These are phyloP conservation scores for Volutella citrinella DNA, from an alignment of 2,329 filamentous ascomycete genomes.

Conservation along the genomic window DNA sequence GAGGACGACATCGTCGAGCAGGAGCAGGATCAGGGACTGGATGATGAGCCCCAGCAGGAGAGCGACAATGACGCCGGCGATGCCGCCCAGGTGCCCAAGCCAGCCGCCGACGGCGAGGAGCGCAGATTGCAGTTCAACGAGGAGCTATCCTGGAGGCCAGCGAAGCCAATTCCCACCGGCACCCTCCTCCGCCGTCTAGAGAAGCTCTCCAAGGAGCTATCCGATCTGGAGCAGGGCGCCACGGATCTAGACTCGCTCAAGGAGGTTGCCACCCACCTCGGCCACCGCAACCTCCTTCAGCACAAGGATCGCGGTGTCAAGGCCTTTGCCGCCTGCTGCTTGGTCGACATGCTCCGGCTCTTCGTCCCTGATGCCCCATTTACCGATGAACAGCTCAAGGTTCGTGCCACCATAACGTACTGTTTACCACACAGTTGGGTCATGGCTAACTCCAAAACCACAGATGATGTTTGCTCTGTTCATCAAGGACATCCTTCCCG, in stretches of 20 bases:
- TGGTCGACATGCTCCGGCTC: constrained; percentile 89
- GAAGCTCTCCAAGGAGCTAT: constrained; percentile 76
- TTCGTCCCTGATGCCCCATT: constrained; percentile 96
- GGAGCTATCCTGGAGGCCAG: constrained; percentile 85
- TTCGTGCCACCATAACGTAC: constrained; percentile 37
- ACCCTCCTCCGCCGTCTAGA: constrained; percentile 81
- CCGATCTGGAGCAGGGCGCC: constrained; percentile 82
- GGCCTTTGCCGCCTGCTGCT: constrained; percentile 82
- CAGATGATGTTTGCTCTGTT: constrained; percentile 93
- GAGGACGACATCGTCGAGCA: constrained; percentile 23
- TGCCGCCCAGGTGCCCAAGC: constrained; percentile 19
- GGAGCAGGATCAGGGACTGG: constrained; percentile 16
- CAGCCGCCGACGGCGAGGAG: constrained; percentile 26
- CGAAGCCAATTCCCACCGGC: constrained; percentile 80
- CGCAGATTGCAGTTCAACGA: constrained; percentile 73
- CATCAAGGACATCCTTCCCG: constrained; percentile 77
- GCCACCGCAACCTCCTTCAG: constrained; percentile 73
- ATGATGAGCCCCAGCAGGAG: constrained; percentile 12
- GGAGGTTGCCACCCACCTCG: constrained; percentile 81
- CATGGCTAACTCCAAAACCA: too few relatives aligned
- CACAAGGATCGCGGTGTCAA: constrained; percentile 94
- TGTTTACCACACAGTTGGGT: too few relatives aligned
- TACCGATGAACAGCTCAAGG: constrained; percentile 85
- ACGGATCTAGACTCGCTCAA: constrained; percentile 79
- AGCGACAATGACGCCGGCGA: constrained; percentile 10